phyloP scores from a whole-genome alignment of 306 rosid species.

The Mimosa pudica region DNA sequence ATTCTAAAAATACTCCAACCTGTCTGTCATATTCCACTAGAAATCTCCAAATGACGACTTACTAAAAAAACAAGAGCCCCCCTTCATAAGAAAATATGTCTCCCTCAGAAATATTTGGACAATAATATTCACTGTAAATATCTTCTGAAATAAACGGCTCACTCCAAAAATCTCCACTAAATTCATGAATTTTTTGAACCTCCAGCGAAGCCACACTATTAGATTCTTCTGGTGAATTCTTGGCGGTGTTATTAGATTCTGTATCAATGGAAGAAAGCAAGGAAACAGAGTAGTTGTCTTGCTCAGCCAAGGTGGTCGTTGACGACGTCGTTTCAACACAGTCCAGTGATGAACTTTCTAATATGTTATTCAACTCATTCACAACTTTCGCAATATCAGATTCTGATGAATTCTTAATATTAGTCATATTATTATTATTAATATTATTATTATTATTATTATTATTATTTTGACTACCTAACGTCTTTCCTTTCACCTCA shows the following conservation, averaged over 20 bases:
- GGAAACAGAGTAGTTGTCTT: constrained; percentile 27
- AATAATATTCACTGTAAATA: neutral
- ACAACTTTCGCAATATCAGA: constrained; percentile 11
- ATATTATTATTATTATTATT: neutral
- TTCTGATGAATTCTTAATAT: neutral
- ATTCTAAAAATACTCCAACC: neutral
- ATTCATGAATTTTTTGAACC: constrained; percentile 19
- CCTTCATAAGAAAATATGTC: constrained; percentile 31
- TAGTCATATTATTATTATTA: neutral
- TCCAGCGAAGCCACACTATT: constrained; percentile 28
- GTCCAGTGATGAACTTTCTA: constrained; percentile 46
- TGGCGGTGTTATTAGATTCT: neutral
- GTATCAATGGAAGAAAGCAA: constrained; percentile 29
- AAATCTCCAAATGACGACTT: neutral
- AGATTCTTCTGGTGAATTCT: constrained; percentile 16
- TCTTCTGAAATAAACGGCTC: constrained; percentile 58
- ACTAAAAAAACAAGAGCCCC: constrained; percentile 13
- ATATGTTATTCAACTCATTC: constrained; percentile 23
- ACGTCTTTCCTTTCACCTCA: neutral
- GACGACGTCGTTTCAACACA: constrained; percentile 36
- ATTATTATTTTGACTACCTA: neutral
- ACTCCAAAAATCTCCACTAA: constrained; percentile 56
- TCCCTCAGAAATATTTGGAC: constrained; percentile 11
- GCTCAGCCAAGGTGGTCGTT: neutral
- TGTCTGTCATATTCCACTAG: neutral